Percentiles rank a stretch among this genome's conserved stretches.
These are phyloP conservation scores for Dittrichia graveolens DNA, from an alignment of 129 eudicot species.

Conservation along the genomic window DNA sequence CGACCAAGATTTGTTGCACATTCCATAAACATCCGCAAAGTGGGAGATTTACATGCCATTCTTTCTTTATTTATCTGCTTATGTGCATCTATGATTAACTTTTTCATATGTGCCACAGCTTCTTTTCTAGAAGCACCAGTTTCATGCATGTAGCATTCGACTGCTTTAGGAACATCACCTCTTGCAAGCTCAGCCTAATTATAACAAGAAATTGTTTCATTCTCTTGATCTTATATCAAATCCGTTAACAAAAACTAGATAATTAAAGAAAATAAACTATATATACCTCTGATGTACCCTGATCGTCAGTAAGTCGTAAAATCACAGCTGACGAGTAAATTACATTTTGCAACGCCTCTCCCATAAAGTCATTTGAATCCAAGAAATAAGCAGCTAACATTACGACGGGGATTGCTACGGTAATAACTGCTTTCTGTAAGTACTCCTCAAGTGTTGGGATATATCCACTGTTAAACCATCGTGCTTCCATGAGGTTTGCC, in stretches of 20 bases:
- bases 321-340: conserved; percentile 43
- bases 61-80: conserved; percentile 38
- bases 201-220: background rate
- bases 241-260: background rate
- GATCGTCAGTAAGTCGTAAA: conserved; percentile 53
- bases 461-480: conserved; percentile 51
- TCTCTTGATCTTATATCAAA: background rate
- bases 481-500: conserved; percentile 38
- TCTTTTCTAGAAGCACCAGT: conserved; percentile 43
- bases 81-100: conserved; percentile 38
- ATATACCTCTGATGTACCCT: conserved; percentile 55
- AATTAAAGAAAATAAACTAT: conserved; percentile 6
- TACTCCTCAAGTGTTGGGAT: conserved; percentile 57
- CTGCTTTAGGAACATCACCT: conserved; percentile 56
- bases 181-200: conserved; percentile 49
- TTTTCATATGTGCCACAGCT: conserved; percentile 36
- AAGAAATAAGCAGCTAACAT: conserved; percentile 44
- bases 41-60: conserved; percentile 16
- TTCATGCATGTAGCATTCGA: conserved; percentile 65
- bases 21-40: conserved; percentile 24
- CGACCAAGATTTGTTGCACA: conserved; percentile 46
- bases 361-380: conserved; percentile 22
- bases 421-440: conserved; percentile 49
- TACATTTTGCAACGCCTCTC: conserved; percentile 36
- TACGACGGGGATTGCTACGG: conserved; percentile 43